Evolutionary conservation across 2,329 filamentous ascomycete genomes (phyloP), one percentile per base, ranked within the genome.

Genomic region (Cadophora sp.): DNA sequence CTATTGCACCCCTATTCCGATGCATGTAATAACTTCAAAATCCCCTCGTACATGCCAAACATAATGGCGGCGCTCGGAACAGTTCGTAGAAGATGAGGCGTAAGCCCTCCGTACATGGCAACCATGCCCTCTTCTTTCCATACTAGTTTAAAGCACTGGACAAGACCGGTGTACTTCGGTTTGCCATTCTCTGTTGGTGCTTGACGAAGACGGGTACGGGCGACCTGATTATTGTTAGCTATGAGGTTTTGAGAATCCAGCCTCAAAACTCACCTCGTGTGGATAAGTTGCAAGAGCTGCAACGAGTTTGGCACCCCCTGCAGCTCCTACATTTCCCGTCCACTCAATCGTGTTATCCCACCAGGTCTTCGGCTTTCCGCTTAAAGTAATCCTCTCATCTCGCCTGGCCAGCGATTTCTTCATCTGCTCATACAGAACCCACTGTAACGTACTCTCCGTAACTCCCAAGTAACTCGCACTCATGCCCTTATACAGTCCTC

Each of bases 21-120:
- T 37, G 76, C 75, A 56, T 75, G 74, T 26, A 80, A 69, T 40
- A 79, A 46, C 59, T 76, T 78, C 68, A 80, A 69, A 46, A 80
- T 77, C 22, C 77, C 75, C 67, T 80, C 79, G 65, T 80, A 97
- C 84, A 96, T 96, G 80, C 93, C 94, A 79, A 97, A 97, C 92
- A 97, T 97, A 79, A 98, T 97, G 73, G 92, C 94, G 8, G 95
- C 94, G 74, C 92, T 96, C 1, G 95, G 95, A 6, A 97, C 94
- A 7, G 94, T 94, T 70, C 94, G 87, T 80, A 97, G 87, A 76
- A 98, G 88, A 78, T 98, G 95, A 58, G 95, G 94, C 16, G 94
- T 97, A 76, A 98, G 84, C 22, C 94, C 94, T 66, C 95, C 94
- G 77, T 97, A 98, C 70, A 98, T 83, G 37, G 91, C 92, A 58